Evolutionary conservation across 176 grass and related monocot species (phyloP).

Genomic region (Neostapfia colusana): DNA sequence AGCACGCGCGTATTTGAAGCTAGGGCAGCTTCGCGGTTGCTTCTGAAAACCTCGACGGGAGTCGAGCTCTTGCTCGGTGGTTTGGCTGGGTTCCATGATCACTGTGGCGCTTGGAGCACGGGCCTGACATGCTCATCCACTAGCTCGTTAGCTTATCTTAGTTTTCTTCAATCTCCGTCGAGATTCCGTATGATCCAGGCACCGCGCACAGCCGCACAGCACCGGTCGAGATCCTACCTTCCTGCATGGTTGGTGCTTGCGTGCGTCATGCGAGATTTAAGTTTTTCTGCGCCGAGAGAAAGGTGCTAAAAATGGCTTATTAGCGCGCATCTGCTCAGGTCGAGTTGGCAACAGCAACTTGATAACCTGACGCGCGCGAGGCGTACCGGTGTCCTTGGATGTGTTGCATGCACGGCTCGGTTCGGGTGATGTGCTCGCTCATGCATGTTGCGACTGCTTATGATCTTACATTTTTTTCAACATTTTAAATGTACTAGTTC

Average conservation of each 20-base stretch:
- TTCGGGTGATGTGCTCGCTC: no score
- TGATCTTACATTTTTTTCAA: no score
- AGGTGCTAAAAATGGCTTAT: background rate
- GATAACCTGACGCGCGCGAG: no score
- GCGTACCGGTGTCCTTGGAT: no score
- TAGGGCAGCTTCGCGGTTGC: constrained; percentile 23
- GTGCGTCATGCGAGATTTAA: background rate
- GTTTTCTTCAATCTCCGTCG: background rate
- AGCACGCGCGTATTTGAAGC: background rate
- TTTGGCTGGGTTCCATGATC: constrained; percentile 43
- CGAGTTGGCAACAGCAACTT: no score
- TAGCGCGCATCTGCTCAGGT: no score
- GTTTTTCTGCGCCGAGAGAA: constrained; percentile 17
- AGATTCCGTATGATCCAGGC: background rate
- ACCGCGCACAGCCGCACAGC: background rate
- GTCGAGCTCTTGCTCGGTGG: background rate
- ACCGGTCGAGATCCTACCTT: background rate
- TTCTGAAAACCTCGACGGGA: background rate
- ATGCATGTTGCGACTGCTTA: no score
- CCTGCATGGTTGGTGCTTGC: background rate
- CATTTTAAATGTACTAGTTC: no score
- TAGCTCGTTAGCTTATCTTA: background rate
- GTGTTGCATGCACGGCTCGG: no score
- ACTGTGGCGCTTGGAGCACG: constrained; percentile 22
- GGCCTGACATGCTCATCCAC: constrained; percentile 20